Conservation (phyloP, 2,329 filamentous ascomycete species). For the Dryadomyces sulphureus region DNA sequence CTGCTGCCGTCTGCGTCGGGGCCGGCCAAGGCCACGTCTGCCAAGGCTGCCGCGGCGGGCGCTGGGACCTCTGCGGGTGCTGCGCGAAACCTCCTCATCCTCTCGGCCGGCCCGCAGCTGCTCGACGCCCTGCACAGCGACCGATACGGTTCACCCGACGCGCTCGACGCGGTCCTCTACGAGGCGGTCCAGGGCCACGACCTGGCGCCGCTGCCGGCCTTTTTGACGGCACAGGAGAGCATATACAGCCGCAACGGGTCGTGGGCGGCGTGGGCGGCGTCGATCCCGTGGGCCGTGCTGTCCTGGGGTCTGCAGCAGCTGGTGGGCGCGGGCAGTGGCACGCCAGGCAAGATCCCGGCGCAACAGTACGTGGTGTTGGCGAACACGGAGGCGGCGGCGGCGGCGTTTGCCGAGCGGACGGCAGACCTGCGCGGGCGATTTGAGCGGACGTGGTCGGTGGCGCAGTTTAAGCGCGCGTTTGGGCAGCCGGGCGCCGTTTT, state of each 20-base stretch:
- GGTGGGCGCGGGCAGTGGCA: constrained; percentile 33
- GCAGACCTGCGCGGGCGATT: constrained; percentile 33
- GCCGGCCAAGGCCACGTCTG: constrained; percentile 1
- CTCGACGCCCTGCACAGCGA: constrained; percentile 57
- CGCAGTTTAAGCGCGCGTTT: constrained; percentile 48
- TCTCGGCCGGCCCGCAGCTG: constrained; percentile 47
- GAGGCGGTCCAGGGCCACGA: constrained; percentile 58
- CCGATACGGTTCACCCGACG: constrained; percentile 68
- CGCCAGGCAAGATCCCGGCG: constrained; percentile 20
- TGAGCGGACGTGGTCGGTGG: constrained; percentile 52
- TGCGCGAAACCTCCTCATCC: constrained; percentile 32
- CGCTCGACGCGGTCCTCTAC: constrained; percentile 59
- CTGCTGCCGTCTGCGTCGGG: constrained; percentile 14
- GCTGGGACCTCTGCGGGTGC: constrained; percentile 1
- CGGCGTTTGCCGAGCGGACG: constrained; percentile 33
- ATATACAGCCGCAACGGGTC: constrained; percentile 47
- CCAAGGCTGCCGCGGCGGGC: neutral
- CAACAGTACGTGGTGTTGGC: constrained; percentile 52
- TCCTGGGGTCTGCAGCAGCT: constrained; percentile 62
- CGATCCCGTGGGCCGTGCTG: constrained; percentile 48
- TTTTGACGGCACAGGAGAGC: constrained; percentile 48
- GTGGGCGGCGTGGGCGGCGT: constrained; percentile 59
- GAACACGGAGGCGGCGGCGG: constrained; percentile 45
- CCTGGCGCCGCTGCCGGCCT: constrained; percentile 57
- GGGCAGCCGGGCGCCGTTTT: constrained; percentile 29